Base-by-base conservation (phyloP, 164 flowering plant genomes). In the Tetrastigma voinierianum region DNA sequence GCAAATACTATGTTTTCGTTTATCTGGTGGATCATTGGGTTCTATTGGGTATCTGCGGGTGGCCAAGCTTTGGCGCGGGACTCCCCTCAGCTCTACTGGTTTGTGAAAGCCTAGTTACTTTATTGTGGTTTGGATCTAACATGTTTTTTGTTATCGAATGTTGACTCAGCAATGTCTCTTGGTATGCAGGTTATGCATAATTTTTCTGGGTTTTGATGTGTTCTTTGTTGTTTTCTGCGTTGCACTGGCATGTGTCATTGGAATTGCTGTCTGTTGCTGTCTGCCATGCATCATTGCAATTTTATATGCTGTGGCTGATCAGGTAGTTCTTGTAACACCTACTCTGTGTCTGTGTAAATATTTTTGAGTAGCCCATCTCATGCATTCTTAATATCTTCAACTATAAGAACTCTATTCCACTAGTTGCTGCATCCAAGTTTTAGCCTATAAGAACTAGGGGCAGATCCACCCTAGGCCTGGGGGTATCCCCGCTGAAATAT, bases 1-100 rank as follows among this genome's bases (percentile, higher is more conserved):
- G 93, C 90, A 58, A 91, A 89, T 70, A 85, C 93, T 21, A 85
- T 88, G 90, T 88, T 91, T 68, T 91, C 97, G 15, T 89, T 91
- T 58, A 67, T 89, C 40, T 91, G 97, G 97, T 91, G 97, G 97
- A 75, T 89, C 61, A 69, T 89, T 64, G 97, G 97, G 47, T 91
- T 89, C 63, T 91, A 89, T 69, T 91, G 97, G 97, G 84, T 89
- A 14, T 84, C 93, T 44, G 82, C 83, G 63, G 92, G 86, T 66
- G 89, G 93, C 65, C 83, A 79, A 58, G 59, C 73, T 24, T 67
- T 91, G 77, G 74, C 77, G 12, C 70, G 25, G n/a, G 82, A 79
- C 68, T 81, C 95, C 3, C 93, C 97, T 58, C 84, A 84, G 65
- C 89, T 91, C 52, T 91, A 91, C 81, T 89, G 97, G 96, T 91